Evolutionary conservation across 1,284 basidiomycete genomes (phyloP), one percentile per base, ranked within the genome.

Genomic region (Phaffia rhodozyma): DNA sequence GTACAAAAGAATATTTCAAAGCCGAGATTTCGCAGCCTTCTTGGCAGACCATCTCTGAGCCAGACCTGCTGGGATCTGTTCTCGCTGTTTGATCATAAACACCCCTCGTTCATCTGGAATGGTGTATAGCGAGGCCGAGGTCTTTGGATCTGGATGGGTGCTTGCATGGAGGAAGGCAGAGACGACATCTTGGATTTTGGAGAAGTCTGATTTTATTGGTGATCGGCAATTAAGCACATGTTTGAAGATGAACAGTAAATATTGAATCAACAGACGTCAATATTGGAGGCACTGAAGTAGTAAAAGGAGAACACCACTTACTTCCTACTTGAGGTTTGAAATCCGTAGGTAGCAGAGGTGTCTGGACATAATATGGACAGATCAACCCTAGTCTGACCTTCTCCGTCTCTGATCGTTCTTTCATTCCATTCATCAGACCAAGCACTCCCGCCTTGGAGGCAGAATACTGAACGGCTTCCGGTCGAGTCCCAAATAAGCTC

Each of bases 151-250:
- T 0, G 60, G 60, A 43, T 61, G 38, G 29, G 60, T 61, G 25
- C 38, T n/a, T 11, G 60, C 60, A 6, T 21, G 21, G 1, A 61
- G 52, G 48, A 61, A 61, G 2, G 60, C 60, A 0, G 32, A 43
- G 49, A 54, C 53, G 38, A 61, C 60, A 30, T 61, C 60, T 5
- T 61, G 43, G 13, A 61, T 55, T 18, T 61, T 55, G 25, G 60
- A 52, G 16, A 54, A 61, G 7, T 54, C 59, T 61, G 29, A 25
- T 25, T 21, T 25, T n/a, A 27, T 29, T 16, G 2, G 5, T 2
- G 13, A 7, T 16, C 2, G 13, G 38, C 13, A 43, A 2, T 43
- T 16, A 16, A 43, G 13, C 38, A 43, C 13, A 7, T 2, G 13
- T 7, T 2, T 16, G 7, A 43, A 7, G 38, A 43, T 7, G 38